Conservation (phyloP, 2,329 filamentous ascomycete species). For the Aureobasidium namibiae region DNA sequence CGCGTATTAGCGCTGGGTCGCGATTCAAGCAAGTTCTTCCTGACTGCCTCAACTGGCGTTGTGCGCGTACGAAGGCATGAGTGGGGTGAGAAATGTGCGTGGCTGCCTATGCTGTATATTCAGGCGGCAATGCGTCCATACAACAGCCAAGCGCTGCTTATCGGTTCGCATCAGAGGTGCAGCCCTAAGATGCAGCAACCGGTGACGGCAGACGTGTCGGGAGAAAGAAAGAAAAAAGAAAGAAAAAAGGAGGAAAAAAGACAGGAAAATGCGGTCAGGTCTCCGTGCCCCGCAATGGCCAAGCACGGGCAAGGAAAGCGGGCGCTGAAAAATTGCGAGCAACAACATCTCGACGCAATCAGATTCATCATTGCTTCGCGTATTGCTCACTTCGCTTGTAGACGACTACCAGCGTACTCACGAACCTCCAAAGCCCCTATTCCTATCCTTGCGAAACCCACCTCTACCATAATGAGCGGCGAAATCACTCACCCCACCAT, state of each 20-base stretch:
- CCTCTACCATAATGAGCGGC: constrained; percentile 46
- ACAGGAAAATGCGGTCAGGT: not conserved
- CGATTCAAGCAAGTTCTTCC: not conserved
- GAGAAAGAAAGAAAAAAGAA: not conserved
- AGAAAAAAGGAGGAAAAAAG: not conserved
- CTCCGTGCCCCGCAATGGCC: constrained; percentile 1
- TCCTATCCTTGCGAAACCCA: not conserved
- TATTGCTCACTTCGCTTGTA: not conserved
- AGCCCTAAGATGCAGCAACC: not conserved
- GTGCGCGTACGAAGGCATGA: not conserved
- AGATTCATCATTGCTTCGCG: constrained; percentile 7
- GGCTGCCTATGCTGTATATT: not conserved
- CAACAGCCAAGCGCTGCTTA: not conserved
- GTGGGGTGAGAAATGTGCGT: not conserved
- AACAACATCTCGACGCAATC: not conserved
- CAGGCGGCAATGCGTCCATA: not conserved
- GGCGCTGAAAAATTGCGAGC: not conserved
- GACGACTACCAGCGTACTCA: not conserved
- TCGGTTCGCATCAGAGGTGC: not conserved
- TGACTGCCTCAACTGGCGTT: not conserved
- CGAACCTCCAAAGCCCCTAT: not conserved
- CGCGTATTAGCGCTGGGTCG: too few relatives aligned
- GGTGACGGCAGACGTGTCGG: not conserved
- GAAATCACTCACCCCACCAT: constrained; percentile 70
- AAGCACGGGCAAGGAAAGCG: not conserved